phyloP scores from a whole-genome alignment of 305 asterid genomes.

The Fraxinus dipetala region DNA sequence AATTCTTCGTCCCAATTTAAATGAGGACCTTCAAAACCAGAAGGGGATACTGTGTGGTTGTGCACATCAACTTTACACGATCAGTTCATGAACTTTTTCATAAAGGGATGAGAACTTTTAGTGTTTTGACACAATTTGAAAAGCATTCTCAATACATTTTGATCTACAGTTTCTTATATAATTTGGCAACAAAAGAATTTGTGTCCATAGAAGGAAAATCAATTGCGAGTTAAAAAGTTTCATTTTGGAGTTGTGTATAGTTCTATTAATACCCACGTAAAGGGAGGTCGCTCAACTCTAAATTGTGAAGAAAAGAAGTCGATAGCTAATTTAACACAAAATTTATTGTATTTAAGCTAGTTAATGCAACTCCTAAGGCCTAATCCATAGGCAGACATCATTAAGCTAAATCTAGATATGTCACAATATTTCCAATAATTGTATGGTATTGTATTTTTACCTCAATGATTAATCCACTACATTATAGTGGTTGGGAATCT shows the following conservation, averaged over 20 bases:
- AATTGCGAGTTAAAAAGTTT: too few relatives aligned
- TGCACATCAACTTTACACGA: background rate
- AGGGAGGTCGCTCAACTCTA: background rate
- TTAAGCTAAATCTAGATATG: background rate
- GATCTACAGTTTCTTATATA: background rate
- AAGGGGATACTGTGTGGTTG: background rate
- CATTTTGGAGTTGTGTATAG: background rate
- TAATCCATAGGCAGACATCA: background rate
- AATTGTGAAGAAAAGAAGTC: background rate
- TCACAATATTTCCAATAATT: background rate
- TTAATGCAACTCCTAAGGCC: background rate
- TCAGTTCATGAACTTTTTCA: background rate
- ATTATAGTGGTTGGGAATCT: conserved; percentile 36
- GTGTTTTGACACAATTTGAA: background rate
- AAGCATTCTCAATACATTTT: background rate
- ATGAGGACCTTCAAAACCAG: background rate
- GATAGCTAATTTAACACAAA: background rate
- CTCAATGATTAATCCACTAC: background rate
- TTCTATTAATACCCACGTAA: background rate
- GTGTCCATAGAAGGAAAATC: background rate
- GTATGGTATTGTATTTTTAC: background rate
- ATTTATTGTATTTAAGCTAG: background rate
- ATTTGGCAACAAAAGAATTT: background rate
- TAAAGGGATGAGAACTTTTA: background rate
- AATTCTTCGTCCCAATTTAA: background rate